These are phyloP conservation scores for Escallonia herrerae DNA, from an alignment of 129 eudicot species.

Conservation along the genomic window DNA sequence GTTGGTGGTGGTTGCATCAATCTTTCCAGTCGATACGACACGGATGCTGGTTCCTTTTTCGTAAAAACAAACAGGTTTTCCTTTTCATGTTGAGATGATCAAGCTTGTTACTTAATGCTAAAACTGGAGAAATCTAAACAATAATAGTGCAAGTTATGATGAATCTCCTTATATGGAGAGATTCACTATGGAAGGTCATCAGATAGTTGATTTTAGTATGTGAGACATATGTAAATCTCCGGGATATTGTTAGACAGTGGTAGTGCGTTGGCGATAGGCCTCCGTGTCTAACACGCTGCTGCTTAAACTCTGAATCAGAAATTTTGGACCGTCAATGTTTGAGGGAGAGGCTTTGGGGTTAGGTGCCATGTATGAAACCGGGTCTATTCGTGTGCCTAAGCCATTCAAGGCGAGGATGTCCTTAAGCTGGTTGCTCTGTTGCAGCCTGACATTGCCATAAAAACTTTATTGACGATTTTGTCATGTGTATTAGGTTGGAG, in stretches of 20 bases:
- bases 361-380: slow-evolving; percentile 80
- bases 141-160: no score
- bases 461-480: not conserved
- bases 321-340: slow-evolving; percentile 90
- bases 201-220: no score
- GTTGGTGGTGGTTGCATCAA: slow-evolving; percentile 98
- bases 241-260: no score
- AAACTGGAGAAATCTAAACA: no score
- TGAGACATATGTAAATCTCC: not conserved
- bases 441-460: not conserved
- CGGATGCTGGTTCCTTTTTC: slow-evolving; percentile 92
- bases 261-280: no score
- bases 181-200: no score
- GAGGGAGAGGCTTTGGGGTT: slow-evolving; percentile 97
- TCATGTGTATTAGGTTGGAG: slow-evolving; percentile 61
- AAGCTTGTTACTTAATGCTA: no score
- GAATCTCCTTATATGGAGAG: no score
- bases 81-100: not conserved
- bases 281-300: slow-evolving; percentile 5
- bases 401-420: slow-evolving; percentile 58
- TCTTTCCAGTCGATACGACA: slow-evolving; percentile 77
- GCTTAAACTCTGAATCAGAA: slow-evolving; percentile 40
- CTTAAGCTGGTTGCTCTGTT: not conserved
- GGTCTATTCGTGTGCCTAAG: slow-evolving; percentile 81
- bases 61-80: slow-evolving; percentile 89